Evolutionary conservation across 495 filamentous ascomycete species (phyloP), one percentile per base, ranked within the genome.

Genomic region (Evansstolkia leycettana): DNA sequence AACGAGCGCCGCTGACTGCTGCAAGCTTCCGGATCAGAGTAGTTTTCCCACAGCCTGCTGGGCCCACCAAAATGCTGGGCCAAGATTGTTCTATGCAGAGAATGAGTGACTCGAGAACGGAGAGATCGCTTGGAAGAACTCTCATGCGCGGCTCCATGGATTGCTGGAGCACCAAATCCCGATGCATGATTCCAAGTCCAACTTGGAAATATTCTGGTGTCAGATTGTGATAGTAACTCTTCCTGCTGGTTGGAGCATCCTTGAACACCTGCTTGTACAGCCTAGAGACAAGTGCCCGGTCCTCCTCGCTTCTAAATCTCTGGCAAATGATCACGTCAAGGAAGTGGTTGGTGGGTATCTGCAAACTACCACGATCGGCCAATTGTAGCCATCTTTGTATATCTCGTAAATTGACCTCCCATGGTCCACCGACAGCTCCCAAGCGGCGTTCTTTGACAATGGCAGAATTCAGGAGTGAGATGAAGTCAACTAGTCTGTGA

Each of bases 321-420:
- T 94, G 87, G n/a, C 73, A 72, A 42, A 96, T 85, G 12, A 92
- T 62, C n/a, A 89, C 61, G 39, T 84, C 72, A 10, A 88, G 65
- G 56, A 86, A 93, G 43, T 93, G 65, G 45, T 37, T 83, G 50
- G 20, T 84, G 44, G 28, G 67, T 54, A 49, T 76, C 52, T 36
- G 71, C 37, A 23, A 72, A 66, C 48, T 45, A 15, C 52, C 55
- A 15, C 57, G 54, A 31, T 62, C 58, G 20, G 84, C 60, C 29
- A 99, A 50, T 37, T 84, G 70, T 20, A 95, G 68, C 89, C 89
- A 96, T 25, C 92, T 73, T 30, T 88, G 71, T 5, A 81, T 84
- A 57, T 99, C 92, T 50, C 92, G 78, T 41, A 99, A 60, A 44
- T 99, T 99, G 48, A 99, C 86, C 48, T 99, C 92, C 92, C 89